Evolutionary conservation across 805 yeast genomes (phyloP).

Genomic region (Starmera quercuum): DNA sequence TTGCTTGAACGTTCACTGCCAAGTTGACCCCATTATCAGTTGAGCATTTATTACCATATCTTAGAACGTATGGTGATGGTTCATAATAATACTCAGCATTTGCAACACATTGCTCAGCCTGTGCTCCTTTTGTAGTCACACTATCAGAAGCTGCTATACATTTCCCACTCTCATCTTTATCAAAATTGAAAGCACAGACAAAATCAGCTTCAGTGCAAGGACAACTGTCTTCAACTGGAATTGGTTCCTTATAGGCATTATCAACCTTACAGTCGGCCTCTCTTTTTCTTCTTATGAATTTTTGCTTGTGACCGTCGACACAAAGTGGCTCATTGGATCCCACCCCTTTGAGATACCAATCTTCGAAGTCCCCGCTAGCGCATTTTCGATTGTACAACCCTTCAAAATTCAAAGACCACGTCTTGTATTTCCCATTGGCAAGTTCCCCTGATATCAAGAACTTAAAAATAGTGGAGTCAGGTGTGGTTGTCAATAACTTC

Average conservation of each 20-base stretch:
- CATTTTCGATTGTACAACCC: constrained; percentile 39
- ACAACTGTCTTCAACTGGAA: constrained; percentile 46
- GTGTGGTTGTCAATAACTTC: constrained; percentile 41
- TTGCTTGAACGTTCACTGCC: constrained; percentile 6
- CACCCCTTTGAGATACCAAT: constrained; percentile 43
- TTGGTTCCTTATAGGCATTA: constrained; percentile 27
- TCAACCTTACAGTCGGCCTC: constrained; percentile 50
- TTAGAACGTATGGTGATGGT: constrained; percentile 31
- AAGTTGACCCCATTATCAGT: constrained; percentile 19
- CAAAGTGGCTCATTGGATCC: constrained; percentile 33
- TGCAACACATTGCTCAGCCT: constrained; percentile 22
- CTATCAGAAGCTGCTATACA: constrained; percentile 37
- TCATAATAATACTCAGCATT: constrained; percentile 11
- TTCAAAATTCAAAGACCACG: constrained; percentile 43
- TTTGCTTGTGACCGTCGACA: constrained; percentile 62
- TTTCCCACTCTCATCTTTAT: constrained; percentile 24
- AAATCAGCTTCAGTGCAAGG: constrained; percentile 57
- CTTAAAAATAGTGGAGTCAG: constrained; percentile 62
- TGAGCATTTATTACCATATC: constrained; percentile 40
- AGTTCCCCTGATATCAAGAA: constrained; percentile 43
- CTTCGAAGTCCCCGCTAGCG: constrained; percentile 56
- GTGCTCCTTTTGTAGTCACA: constrained; percentile 15
- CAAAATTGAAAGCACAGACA: constrained; percentile 59
- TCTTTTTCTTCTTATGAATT: constrained; percentile 54
- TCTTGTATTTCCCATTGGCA: constrained; percentile 10